Conservation (phyloP, 208 protist genomes). For the Trypanosoma melophagium region DNA sequence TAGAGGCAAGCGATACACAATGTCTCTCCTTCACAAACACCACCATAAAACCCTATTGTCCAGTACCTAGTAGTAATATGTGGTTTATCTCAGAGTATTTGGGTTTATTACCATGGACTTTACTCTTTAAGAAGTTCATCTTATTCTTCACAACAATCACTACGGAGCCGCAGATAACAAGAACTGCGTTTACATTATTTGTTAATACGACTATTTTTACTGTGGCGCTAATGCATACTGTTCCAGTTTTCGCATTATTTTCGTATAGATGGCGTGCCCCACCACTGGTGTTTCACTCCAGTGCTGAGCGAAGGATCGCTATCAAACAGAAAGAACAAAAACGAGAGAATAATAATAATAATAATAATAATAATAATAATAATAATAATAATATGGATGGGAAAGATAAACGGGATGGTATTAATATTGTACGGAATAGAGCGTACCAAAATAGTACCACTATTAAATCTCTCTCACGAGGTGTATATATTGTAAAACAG, state of each 20-base stretch:
- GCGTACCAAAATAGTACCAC: neutral
- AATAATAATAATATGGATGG: neutral
- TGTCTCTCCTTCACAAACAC: neutral
- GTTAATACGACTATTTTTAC: slow-evolving; percentile 30
- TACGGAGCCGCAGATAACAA: slow-evolving; percentile 14
- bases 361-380: neutral
- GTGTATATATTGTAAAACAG: slow-evolving; percentile 72
- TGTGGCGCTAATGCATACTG: slow-evolving; percentile 21
- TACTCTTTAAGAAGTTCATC: neutral
- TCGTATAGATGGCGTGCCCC: slow-evolving; percentile 44
- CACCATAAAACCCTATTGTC: slow-evolving; percentile 26
- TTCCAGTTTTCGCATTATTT: slow-evolving; percentile 27
- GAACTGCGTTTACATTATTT: slow-evolving; percentile 33
- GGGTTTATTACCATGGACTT: slow-evolving; percentile 38
- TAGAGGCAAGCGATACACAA: no score
- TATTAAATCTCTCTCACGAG: slow-evolving; percentile 39
- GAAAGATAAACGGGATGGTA: neutral
- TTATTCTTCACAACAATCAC: neutral
- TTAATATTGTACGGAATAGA: neutral
- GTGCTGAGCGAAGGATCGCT: neutral
- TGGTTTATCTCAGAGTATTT: slow-evolving; percentile 42
- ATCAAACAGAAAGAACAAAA: slow-evolving; percentile 14
- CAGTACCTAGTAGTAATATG: slow-evolving; percentile 27
- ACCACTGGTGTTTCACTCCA: slow-evolving; percentile 33
- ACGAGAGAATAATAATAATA: slow-evolving; percentile 2